Evolutionary conservation across 257 asterid genomes (phyloP), one percentile per base, ranked within the genome.

Genomic region (Nicotiana paniculata): DNA sequence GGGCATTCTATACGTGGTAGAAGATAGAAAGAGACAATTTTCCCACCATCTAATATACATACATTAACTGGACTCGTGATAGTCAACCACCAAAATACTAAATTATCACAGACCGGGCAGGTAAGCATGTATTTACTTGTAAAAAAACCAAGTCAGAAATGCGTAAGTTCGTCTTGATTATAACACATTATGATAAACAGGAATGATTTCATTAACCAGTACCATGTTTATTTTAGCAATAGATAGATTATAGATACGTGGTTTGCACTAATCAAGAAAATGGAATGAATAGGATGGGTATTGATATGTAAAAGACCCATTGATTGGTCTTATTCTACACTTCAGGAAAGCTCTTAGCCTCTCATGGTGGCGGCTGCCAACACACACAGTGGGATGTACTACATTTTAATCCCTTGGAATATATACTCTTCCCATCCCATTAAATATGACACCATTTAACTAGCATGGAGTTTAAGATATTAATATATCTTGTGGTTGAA

Each of bases 211-310:
- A 75, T 28, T 75, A 8, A 75, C 62, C 63, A 7, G 46, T 51
- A 75, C 63, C 80, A 75, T 75, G 43, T 51, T 75, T 30, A 48
- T 48, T 75, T 7, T 51, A 61, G 80, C 80, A 75, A 51, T 75
- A 48, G 10, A 5, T 75, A 75, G 46, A 75, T 26, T 5, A 5
- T 75, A 75, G 80, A 75, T 26, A 15, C 30, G 26, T 48, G 62
- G 8, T 48, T 74, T 51, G 5, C 43, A 74, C 61, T 74, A 74
- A 26, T 13, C 32, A 74, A 74, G 62, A 74, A 24, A 46, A 48
- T 7, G 28, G 24, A 48, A 74, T 48, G 43, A 48, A 74, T 24
- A 15, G 80, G 24, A 75, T 75, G 26, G 46, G 32, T 11, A 66
- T 32, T 75, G 80, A 75, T 75, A 75, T 26, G 79, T 75, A 51